phyloP scores from a whole-genome alignment of 805 yeast species.

The Candida qinlingensis region DNA sequence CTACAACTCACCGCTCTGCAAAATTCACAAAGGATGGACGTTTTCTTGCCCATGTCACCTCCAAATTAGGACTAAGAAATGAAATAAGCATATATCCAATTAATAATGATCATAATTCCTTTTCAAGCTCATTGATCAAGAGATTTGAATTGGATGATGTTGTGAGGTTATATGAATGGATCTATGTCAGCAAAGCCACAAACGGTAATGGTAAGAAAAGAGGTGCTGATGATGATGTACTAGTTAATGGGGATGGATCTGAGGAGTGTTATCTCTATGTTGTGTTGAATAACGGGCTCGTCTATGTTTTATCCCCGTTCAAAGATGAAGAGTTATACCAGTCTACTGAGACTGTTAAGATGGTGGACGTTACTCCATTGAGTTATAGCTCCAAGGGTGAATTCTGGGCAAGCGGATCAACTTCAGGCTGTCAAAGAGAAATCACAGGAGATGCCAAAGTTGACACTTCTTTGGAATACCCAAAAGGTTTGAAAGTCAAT shows the following conservation, averaged over 20 bases:
- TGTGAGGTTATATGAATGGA: not conserved
- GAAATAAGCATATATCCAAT: not conserved
- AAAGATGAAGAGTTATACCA: slow-evolving; percentile 1
- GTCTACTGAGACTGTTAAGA: not conserved
- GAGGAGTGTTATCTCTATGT: slow-evolving; percentile 1
- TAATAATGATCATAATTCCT: not conserved
- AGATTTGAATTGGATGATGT: not conserved
- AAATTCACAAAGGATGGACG: not conserved
- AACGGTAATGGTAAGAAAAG: not conserved
- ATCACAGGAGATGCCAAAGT: slow-evolving; percentile 3
- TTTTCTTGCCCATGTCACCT: not conserved
- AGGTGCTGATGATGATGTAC: not conserved
- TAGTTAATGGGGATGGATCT: not conserved
- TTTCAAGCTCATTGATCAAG: not conserved
- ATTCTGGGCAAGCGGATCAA: slow-evolving; percentile 9
- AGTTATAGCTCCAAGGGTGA: not conserved
- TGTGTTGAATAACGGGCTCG: not conserved
- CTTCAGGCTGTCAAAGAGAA: slow-evolving; percentile 7
- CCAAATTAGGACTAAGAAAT: not conserved
- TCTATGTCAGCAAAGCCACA: not conserved
- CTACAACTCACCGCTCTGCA: not conserved
- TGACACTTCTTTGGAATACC: not conserved
- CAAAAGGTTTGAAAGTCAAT: not conserved
- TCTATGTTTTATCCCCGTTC: slow-evolving; percentile 1
- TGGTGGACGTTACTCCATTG: not conserved